phyloP scores from a whole-genome alignment of 495 filamentous ascomycete species.

The Aspergillus nanangensis region DNA sequence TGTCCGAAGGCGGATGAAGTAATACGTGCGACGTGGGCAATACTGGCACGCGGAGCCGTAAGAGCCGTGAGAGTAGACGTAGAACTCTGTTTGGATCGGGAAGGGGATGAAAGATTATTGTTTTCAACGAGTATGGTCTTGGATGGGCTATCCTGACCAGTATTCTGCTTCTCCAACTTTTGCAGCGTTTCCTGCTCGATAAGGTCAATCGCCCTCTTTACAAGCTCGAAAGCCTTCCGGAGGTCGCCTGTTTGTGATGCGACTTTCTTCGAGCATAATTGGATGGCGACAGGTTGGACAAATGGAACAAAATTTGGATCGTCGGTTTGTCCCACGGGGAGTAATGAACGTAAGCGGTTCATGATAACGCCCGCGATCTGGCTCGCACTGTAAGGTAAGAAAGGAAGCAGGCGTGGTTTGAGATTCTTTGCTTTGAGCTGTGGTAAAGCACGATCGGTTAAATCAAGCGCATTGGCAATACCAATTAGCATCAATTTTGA shows the following conservation, averaged over 20 bases:
- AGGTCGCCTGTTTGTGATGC: constrained; percentile 90
- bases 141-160: constrained; percentile 38
- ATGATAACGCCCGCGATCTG: constrained; percentile 87
- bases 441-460: constrained; percentile 93
- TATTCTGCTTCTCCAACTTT: constrained; percentile 35
- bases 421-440: constrained; percentile 88
- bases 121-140: constrained; percentile 63
- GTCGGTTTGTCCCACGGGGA: constrained; percentile 43
- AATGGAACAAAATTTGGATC: constrained; percentile 70
- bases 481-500: constrained; percentile 82
- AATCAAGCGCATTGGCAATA: constrained; percentile 93
- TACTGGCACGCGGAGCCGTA: constrained; percentile 84
- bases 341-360: constrained; percentile 70
- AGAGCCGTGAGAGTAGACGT: constrained; percentile 56
- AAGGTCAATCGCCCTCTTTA: constrained; percentile 82
- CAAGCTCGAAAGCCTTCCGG: constrained; percentile 92
- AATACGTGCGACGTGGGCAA: constrained; percentile 85
- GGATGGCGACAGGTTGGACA: constrained; percentile 87
- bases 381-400: constrained; percentile 85
- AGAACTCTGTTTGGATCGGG: constrained; percentile 26
- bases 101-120: constrained; percentile 62
- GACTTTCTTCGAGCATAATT: constrained; percentile 90
- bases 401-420: constrained; percentile 84
- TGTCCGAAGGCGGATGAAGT: constrained; percentile 83
- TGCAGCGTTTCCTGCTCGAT: constrained; percentile 74